Percentiles rank a stretch among this genome's conserved stretches.
phyloP scores from a whole-genome alignment of 805 yeast species.

The Nakazawaea peltata region DNA sequence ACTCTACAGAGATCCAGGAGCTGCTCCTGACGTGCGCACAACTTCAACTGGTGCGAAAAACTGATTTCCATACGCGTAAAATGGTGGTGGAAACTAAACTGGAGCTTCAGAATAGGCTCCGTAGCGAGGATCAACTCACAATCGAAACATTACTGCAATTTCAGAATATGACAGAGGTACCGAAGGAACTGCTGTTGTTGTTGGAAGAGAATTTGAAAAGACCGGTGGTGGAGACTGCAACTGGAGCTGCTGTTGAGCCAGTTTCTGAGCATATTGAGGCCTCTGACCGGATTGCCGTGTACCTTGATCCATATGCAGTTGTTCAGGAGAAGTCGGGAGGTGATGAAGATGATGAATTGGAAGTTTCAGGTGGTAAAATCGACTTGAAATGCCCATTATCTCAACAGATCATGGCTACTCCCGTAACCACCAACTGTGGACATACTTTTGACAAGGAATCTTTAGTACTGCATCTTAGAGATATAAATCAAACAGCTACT shows the following conservation, averaged over 20 bases:
- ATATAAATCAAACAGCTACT: constrained; percentile 11
- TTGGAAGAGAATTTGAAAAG: neutral
- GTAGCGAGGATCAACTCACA: constrained; percentile 1
- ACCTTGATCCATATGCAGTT: constrained; percentile 6
- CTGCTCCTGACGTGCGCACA: too few relatives aligned
- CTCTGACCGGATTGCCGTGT: constrained; percentile 3
- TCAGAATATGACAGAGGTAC: neutral
- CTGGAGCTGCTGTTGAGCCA: neutral
- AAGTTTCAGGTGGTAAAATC: constrained; percentile 64
- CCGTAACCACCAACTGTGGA: constrained; percentile 47
- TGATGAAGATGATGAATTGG: constrained; percentile 51
- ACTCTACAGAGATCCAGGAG: too few relatives aligned
- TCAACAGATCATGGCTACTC: constrained; percentile 38
- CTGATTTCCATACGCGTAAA: too few relatives aligned
- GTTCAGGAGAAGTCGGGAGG: constrained; percentile 22
- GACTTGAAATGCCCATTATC: constrained; percentile 65
- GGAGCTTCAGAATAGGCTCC: constrained; percentile 1
- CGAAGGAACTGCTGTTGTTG: neutral
- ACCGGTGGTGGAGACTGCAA: neutral
- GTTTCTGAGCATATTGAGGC: neutral
- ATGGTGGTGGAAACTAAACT: constrained; percentile 3
- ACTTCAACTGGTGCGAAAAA: too few relatives aligned
- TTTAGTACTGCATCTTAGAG: constrained; percentile 26
- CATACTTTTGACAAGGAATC: constrained; percentile 54
- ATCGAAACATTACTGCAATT: constrained; percentile 3